Base-by-base conservation (phyloP, 1,284 basidiomycete species). In the Pterulicium gracile region DNA sequence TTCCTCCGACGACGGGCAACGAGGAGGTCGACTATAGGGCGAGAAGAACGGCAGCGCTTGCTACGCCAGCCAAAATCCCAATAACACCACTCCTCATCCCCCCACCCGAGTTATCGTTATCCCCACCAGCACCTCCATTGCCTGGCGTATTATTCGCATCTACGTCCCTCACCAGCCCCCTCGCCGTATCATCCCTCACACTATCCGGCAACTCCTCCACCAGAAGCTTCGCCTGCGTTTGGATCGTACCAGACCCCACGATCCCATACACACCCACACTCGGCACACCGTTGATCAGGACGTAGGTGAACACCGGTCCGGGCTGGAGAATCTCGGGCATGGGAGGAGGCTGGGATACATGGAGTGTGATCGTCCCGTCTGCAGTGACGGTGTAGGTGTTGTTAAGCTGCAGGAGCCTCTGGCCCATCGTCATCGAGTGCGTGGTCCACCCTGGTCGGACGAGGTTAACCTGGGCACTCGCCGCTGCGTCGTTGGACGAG, bases 371-470 rank as follows among this genome's bases (percentile, higher is more conserved):
- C 4, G 82, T 69, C 2, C 88, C 88, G 57, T 94, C 79, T 23
- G 62, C 66, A 58, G 86, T 78, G 52, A 89, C 87, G 1, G 83
- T 88, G 66, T 81, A 96, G 2, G 87, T 81, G 68, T 77, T 79
- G 63, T 89, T 84, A 47, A 92, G 68, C 58, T 86, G 79, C 49
- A 88, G 55, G 51, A 69, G 71, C n/a, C 88, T 75, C 61, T 90
- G 88, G 18, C 88, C 88, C 86, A 91, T 93, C 70, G 93, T 94
- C 79, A 97, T 88, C 20, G 82, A 92, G 62, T 97, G 94, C 0
- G 92, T 97, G 1, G 89, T 90, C 70, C 93, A 97, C 3, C 94
- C 94, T 22, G 82, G 76, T 49, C 95, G 86, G 50, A 89, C 72
- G 53, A 98, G 65, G 48, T 82, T 79, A 15, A 94, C 85, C 17